Evolutionary conservation across 73 alveolate species (phyloP).

Genomic region (Paramecium sonneborni): DNA sequence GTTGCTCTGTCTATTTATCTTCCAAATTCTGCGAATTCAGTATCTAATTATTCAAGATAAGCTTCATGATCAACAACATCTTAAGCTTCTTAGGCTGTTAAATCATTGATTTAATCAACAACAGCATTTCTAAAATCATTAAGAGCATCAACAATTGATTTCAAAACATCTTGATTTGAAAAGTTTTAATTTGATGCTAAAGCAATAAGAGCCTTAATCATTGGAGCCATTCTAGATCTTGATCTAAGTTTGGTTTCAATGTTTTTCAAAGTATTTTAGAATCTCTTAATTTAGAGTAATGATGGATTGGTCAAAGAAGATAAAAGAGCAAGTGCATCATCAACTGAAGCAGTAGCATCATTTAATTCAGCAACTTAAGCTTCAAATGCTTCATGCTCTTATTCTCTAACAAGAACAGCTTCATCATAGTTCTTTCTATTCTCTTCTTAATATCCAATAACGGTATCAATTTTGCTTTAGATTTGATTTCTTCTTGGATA

Average conservation of each 20-base stretch:
- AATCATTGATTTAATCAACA: slow-evolving; percentile 28
- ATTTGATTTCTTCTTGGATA: slow-evolving; percentile 43
- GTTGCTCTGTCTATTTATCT: slow-evolving; percentile 44
- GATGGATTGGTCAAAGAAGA: slow-evolving; percentile 47
- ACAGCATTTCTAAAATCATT: slow-evolving; percentile 54
- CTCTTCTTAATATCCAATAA: slow-evolving; percentile 29
- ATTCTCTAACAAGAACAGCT: slow-evolving; percentile 38
- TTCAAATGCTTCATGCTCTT: slow-evolving; percentile 56
- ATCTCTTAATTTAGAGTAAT: slow-evolving; percentile 47
- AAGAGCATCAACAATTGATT: slow-evolving; percentile 38
- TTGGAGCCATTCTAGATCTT: slow-evolving; percentile 57
- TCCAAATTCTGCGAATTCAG: neutral
- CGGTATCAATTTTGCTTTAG: slow-evolving; percentile 20
- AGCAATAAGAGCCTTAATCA: slow-evolving; percentile 42
- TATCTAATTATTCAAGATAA: slow-evolving; percentile 44
- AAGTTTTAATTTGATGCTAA: slow-evolving; percentile 57
- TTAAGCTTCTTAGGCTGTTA: slow-evolving; percentile 57
- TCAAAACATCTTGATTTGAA: slow-evolving; percentile 14
- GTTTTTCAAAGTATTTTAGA: slow-evolving; percentile 46
- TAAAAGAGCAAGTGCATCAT: slow-evolving; percentile 15
- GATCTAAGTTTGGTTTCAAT: slow-evolving; percentile 1
- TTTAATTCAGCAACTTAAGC: slow-evolving; percentile 41
- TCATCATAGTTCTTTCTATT: slow-evolving; percentile 52
- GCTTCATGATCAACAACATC: slow-evolving; percentile 45
- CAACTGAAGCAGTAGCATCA: slow-evolving; percentile 61